Base-by-base conservation (phyloP, 2,329 filamentous ascomycete species). In the Aspergillus melleus region DNA sequence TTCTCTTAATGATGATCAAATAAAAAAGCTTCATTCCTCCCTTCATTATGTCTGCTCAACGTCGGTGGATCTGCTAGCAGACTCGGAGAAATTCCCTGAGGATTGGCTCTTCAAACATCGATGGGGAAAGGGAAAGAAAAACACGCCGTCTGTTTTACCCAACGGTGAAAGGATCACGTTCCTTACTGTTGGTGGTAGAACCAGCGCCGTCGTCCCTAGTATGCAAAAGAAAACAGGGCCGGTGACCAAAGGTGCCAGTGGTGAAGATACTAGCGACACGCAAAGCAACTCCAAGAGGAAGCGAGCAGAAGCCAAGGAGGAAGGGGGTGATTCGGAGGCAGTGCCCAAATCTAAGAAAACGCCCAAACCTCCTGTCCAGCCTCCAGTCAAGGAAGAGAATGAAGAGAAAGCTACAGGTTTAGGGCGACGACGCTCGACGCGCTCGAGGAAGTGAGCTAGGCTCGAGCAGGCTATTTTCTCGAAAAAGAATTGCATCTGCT, bases 51-150 rank as follows among this genome's bases (percentile, higher is more conserved):
- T 99, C 9, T 96, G 92, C 72, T 84, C 88, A 60, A 89, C 87
- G 0, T 91, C 94, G 0, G 88, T 94, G 20, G 90, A 90, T 52
- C 81, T 88, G 26, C 83, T 96, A 6, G 92, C 87, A 2, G 92
- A 98, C 64, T 93, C 90, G 20, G 88, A 90, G 44, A 81, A 90
- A 70, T 97, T 98, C 63, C 95, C 95, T 0, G 82, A 90, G 5
- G 83, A 93, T 62, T 99, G 95, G 92, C 80, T 96, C 11, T 96
- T 96, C 80, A 89, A 90, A 63, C 83, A 96, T 72, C 86, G 92
- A 26, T 98, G 95, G 95, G 86, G 88, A 12, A 96, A 97, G 71
- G 91, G 91, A 20, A 92, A 91, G 71, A 92, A 94, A 71, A 84
- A 84, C 30, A 82, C 86, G 1, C 77, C 83, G 0, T 85, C 84